Evolutionary conservation across 306 rosid species (phyloP).

Genomic region (Prunus armeniaca): DNA sequence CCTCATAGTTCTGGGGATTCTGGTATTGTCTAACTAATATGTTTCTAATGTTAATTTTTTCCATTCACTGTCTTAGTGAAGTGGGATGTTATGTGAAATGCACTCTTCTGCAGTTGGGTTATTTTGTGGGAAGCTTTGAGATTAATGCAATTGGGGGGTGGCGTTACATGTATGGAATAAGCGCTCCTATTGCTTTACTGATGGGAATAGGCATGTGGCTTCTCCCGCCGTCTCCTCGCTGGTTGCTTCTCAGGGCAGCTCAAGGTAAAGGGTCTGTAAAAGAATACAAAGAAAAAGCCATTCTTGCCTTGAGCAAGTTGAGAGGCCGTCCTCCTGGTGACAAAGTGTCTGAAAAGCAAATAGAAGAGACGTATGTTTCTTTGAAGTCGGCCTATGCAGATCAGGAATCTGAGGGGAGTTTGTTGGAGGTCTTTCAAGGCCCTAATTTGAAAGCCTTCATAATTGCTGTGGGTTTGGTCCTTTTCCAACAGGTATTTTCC

Average conservation of each 20-base stretch:
- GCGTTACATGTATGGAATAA: constrained; percentile 90
- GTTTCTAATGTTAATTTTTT: constrained; percentile 9
- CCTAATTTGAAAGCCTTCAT: constrained; percentile 83
- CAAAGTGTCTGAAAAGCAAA: constrained; percentile 70
- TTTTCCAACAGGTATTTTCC: constrained; percentile 83
- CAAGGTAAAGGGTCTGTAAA: constrained; percentile 80
- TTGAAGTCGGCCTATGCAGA: constrained; percentile 68
- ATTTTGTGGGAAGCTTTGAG: constrained; percentile 87
- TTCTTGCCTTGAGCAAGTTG: constrained; percentile 61
- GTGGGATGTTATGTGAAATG: constrained; percentile 19
- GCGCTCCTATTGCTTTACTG: constrained; percentile 77
- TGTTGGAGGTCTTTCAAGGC: constrained; percentile 94
- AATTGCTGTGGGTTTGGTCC: constrained; percentile 88
- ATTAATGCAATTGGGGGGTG: constrained; percentile 78
- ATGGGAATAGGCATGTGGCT: constrained; percentile 85
- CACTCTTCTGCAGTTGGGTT: constrained; percentile 66
- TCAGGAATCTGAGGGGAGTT: constrained; percentile 74
- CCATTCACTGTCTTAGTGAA: constrained; percentile 14
- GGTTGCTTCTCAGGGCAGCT: constrained; percentile 94
- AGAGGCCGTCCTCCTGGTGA: constrained; percentile 82
- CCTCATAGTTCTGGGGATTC: constrained; percentile 92
- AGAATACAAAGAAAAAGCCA: constrained; percentile 73
- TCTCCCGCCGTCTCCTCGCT: constrained; percentile 91
- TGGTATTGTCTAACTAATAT: constrained; percentile 47
- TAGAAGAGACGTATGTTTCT: constrained; percentile 70